Conservation (phyloP, 805 yeast genomes). For the Wickerhamiella cacticola region DNA sequence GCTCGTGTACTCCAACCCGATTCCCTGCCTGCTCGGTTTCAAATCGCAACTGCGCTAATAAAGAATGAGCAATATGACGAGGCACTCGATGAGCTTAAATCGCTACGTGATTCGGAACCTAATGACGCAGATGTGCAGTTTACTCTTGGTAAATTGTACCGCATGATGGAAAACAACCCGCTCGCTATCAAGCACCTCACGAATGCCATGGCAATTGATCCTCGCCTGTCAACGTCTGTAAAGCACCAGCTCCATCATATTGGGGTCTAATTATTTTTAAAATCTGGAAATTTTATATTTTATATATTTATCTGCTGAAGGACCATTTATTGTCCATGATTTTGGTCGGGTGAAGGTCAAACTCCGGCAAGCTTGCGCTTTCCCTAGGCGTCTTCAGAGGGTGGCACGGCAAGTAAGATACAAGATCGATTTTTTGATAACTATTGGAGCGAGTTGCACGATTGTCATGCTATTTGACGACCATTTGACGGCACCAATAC, state of each 20-base stretch:
- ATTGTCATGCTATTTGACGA: background rate
- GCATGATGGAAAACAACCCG: constrained; percentile 55
- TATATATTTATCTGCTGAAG: background rate
- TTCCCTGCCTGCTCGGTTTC: constrained; percentile 76
- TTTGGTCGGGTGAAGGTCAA: too few species aligned
- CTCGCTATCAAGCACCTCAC: constrained; percentile 80
- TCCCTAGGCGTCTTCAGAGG: too few species aligned
- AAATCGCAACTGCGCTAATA: constrained; percentile 71
- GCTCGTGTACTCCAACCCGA: constrained; percentile 78
- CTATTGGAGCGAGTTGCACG: too few species aligned
- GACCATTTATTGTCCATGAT: too few species aligned
- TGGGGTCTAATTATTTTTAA: too few species aligned
- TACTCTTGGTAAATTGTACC: constrained; percentile 75
- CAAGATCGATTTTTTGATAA: too few species aligned
- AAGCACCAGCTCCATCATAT: background rate
- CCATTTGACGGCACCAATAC: background rate
- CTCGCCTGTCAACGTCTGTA: constrained; percentile 36
- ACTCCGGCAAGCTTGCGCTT: too few species aligned
- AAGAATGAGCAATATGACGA: constrained; percentile 56
- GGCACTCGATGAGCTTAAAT: constrained; percentile 65
- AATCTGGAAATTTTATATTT: too few species aligned
- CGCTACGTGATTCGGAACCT: constrained; percentile 65
- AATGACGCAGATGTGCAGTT: constrained; percentile 92
- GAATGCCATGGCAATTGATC: constrained; percentile 79
- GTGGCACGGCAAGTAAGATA: too few species aligned